phyloP scores from a whole-genome alignment of 805 yeast genomes.

The Saccharomycopsis sp. region DNA sequence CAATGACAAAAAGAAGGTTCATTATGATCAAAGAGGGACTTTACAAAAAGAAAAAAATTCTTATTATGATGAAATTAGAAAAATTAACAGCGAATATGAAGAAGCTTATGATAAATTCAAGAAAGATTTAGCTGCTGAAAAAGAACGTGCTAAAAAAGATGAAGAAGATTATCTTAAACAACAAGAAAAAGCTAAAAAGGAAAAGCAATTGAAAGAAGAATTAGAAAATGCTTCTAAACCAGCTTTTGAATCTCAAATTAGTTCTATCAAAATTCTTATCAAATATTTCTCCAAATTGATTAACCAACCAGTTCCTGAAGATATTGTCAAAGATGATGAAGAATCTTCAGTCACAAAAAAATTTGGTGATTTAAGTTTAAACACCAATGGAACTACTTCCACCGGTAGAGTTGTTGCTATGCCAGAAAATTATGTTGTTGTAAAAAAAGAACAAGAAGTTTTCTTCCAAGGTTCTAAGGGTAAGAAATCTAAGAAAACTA shows the following conservation, averaged over 20 bases:
- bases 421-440: conserved; percentile 54
- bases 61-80: conserved; percentile 54
- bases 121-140: conserved; percentile 60
- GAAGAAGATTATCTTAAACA: conserved; percentile 36
- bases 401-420: conserved; percentile 47
- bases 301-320: conserved; percentile 12
- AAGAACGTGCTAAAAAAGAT: conserved; percentile 52
- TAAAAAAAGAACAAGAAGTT: conserved; percentile 51
- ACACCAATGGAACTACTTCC: conserved; percentile 22
- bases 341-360: conserved; percentile 30
- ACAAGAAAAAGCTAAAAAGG: conserved; percentile 40
- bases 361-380: conserved; percentile 22
- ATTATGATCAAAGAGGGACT: conserved; percentile 56
- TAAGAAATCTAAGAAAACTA: conserved; percentile 39
- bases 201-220: conserved; percentile 56
- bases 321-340: conserved; percentile 42
- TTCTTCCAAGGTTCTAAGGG: conserved; percentile 44
- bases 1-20: conserved; percentile 53
- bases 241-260: conserved; percentile 75
- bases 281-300: conserved; percentile 34
- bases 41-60: conserved; percentile 60
- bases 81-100: conserved; percentile 64
- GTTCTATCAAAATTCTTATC: conserved; percentile 63
- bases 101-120: conserved; percentile 64
- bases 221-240: conserved; percentile 65